Evolutionary conservation across 371 early-diverging fungal species (phyloP), one percentile per base, ranked within the genome.

Genomic region (Mortierella polycephala): DNA sequence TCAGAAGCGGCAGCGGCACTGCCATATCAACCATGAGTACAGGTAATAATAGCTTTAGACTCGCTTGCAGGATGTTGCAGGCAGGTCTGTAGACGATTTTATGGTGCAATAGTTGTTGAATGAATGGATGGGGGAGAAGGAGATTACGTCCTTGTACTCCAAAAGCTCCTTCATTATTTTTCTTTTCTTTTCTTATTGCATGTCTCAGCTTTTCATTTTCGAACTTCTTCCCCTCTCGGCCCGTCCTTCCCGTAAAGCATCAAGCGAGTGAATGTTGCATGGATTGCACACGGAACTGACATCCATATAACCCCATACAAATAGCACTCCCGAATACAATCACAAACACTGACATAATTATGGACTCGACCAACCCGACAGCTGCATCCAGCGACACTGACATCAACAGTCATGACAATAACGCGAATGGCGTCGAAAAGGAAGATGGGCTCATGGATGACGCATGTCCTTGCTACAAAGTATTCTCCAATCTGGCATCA

Each of bases 391-490:
- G 23, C 20, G 57, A 37, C 55, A 57, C 40, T 23, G 41, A 47
- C 20, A 41, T 20, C 42, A 23, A 30, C 56, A 41, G 18, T 42
- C 0, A 21, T 41, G 10, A 13, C 57, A 18, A 18, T n/a, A 37
- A 37, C 30, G 13, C 53, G 16, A 50, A 56, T 30, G 49, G 51
- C n/a, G 58, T 42, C 42, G 23, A 50, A 30, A 30, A 30, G 45
- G 30, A 45, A 39, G 37, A 57, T 14, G 30, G 49, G 42, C 54
- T 47, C 51, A 50, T 47, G 40, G 63, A 60, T 21, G 67, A 58
- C 40, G 69, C 60, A 18, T 79, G 80, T 52, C 70, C 67, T 44
- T 79, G 80, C 57, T 47, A 69, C 45, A 73, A 54, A 13, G 72
- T 77, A 42, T 45, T 45, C 53, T 40, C 60, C 49, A 62, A 41